Conservation (phyloP, 108 stramenopile species). For the Nannochloropsis salina region DNA sequence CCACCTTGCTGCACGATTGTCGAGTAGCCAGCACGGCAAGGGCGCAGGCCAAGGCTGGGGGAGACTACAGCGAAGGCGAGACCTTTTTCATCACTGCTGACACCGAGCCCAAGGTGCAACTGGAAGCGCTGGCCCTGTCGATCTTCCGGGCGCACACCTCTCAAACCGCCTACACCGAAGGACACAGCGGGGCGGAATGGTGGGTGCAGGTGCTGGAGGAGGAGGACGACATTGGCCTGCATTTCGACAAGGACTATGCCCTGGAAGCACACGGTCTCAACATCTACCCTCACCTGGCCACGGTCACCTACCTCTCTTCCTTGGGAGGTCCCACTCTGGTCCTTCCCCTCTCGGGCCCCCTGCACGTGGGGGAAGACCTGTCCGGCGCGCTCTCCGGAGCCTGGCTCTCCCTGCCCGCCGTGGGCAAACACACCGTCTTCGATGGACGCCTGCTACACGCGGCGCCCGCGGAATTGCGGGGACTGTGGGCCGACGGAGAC, state of each 20-base stretch:
- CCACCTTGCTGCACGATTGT: background rate
- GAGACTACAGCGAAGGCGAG: slow-evolving; percentile 15
- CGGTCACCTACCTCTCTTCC: slow-evolving; percentile 52
- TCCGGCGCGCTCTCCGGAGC: slow-evolving; percentile 12
- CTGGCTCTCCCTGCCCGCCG: slow-evolving; percentile 27
- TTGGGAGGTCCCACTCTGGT: slow-evolving; percentile 48
- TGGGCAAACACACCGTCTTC: slow-evolving; percentile 50
- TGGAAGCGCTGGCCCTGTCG: slow-evolving; percentile 45
- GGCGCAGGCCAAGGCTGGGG: background rate
- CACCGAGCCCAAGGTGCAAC: slow-evolving; percentile 28
- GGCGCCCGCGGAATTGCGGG: slow-evolving; percentile 44
- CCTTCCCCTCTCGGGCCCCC: slow-evolving; percentile 22
- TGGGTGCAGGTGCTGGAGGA: slow-evolving; percentile 52
- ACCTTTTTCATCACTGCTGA: slow-evolving; percentile 29
- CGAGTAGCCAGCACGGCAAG: background rate
- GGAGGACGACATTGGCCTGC: slow-evolving; percentile 52
- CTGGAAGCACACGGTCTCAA: slow-evolving; percentile 46
- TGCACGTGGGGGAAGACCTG: slow-evolving; percentile 27
- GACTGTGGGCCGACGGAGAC: slow-evolving; percentile 27
- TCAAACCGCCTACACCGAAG: slow-evolving; percentile 33
- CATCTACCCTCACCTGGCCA: slow-evolving; percentile 50
- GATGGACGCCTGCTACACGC: slow-evolving; percentile 53
- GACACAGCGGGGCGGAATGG: slow-evolving; percentile 52
- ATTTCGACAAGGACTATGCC: slow-evolving; percentile 56
- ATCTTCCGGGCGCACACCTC: slow-evolving; percentile 49